These are phyloP conservation scores for Protea cynaroides DNA, from an alignment of 164 flowering plant species.

Conservation along the genomic window DNA sequence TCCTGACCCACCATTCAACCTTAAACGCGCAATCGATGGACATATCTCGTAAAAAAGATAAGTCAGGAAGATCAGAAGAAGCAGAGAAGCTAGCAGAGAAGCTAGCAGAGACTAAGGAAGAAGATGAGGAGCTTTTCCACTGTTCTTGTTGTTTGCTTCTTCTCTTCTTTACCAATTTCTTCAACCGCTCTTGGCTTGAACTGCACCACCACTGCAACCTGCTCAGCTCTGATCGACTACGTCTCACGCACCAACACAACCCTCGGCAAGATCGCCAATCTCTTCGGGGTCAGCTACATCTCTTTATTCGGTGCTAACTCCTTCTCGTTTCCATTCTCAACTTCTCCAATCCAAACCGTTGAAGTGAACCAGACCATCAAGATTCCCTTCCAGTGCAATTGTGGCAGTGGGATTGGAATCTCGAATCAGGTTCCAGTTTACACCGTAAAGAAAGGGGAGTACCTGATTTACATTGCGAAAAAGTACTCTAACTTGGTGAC, in stretches of 20 bases:
- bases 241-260: slow-evolving; percentile 47
- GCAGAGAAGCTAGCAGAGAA: too few relatives aligned
- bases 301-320: slow-evolving; percentile 60
- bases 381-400: slow-evolving; percentile 64
- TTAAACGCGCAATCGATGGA: too few relatives aligned
- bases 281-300: slow-evolving; percentile 41
- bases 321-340: slow-evolving; percentile 32
- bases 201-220: slow-evolving; percentile 30
- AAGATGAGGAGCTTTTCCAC: too few relatives aligned
- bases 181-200: slow-evolving; percentile 20
- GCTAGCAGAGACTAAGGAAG: too few relatives aligned
- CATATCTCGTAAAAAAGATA: too few relatives aligned
- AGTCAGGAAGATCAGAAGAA: too few relatives aligned
- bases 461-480: slow-evolving; percentile 46
- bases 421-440: slow-evolving; percentile 47
- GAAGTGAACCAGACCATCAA: slow-evolving; percentile 27
- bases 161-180: too few relatives aligned
- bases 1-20: too few relatives aligned
- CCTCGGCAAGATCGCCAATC: slow-evolving; percentile 33
- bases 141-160: too few relatives aligned
- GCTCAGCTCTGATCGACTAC: slow-evolving; percentile 60
- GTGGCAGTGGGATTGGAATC: slow-evolving; percentile 52
- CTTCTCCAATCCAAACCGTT: slow-evolving; percentile 22
- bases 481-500: slow-evolving; percentile 35
- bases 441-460: slow-evolving; percentile 45